A percentile compares a stretch with the other conserved stretches of the same genome.
phyloP scores from a whole-genome alignment of 106 monocot species.

The Agapanthus africanus region DNA sequence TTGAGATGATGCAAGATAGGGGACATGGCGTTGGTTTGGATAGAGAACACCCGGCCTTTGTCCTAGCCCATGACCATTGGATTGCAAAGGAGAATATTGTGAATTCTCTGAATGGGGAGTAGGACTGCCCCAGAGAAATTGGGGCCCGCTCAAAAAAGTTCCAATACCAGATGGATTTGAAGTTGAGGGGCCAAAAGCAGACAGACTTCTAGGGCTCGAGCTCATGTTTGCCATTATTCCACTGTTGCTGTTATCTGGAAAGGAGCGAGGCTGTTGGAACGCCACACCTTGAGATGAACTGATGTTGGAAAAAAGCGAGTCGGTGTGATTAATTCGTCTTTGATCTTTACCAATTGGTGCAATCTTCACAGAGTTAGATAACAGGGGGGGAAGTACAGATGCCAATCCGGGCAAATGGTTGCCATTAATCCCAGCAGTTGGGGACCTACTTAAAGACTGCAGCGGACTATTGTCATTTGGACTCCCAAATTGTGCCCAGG shows the following conservation, averaged over 20 bases:
- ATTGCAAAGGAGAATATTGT: slow-evolving; percentile 36
- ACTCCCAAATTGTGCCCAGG: slow-evolving; percentile 45
- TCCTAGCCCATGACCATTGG: slow-evolving; percentile 24
- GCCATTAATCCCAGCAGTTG: slow-evolving; percentile 20
- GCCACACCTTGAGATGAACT: slow-evolving; percentile 4
- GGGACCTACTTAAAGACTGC: slow-evolving; percentile 34
- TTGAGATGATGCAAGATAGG: slow-evolving; percentile 31
- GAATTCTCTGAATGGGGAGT: slow-evolving; percentile 25
- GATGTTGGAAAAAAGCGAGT: slow-evolving; percentile 3
- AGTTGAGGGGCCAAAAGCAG: slow-evolving; percentile 36
- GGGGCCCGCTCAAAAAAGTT: slow-evolving; percentile 48
- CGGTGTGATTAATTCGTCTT: slow-evolving; percentile 20
- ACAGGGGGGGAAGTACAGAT: slow-evolving; percentile 37
- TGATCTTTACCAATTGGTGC: slow-evolving; percentile 63
- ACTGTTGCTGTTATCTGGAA: slow-evolving; percentile 42
- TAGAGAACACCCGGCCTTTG: slow-evolving; percentile 29
- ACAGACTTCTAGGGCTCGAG: slow-evolving; percentile 26
- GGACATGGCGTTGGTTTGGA: slow-evolving; percentile 24
- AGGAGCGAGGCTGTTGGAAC: slow-evolving; percentile 45
- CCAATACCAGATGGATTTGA: slow-evolving; percentile 41
- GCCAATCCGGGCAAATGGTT: slow-evolving; percentile 50
- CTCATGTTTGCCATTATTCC: slow-evolving; percentile 27
- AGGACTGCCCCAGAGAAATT: slow-evolving; percentile 76
- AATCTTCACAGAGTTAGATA: slow-evolving; percentile 59
- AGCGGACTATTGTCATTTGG: slow-evolving; percentile 37